Percentiles rank a stretch among this genome's conserved stretches.
Conservation (phyloP, 257 asterid species). For the Plantago ovata region DNA sequence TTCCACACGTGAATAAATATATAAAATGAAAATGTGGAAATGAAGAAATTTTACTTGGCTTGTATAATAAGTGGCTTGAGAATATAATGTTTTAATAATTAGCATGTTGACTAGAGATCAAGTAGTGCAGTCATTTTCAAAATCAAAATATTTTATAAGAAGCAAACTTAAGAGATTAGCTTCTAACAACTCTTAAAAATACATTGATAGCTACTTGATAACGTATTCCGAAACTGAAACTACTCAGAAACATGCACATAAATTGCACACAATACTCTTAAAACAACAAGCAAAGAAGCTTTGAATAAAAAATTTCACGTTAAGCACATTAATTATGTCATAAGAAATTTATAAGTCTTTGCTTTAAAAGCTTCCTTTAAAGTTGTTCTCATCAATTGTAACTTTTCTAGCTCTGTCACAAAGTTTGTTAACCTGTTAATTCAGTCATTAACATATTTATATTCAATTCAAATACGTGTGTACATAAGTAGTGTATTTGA, state of each 20-base stretch:
- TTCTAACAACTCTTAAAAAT: conserved; percentile 38
- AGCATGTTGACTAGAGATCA: conserved; percentile 7
- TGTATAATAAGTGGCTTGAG: conserved; percentile 24
- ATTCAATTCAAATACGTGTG: not conserved
- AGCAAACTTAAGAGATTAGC: conserved; percentile 38
- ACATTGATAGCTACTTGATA: conserved; percentile 28
- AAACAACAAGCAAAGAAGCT: not conserved
- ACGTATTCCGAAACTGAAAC: conserved; percentile 22
- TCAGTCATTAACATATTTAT: not conserved
- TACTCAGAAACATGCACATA: conserved; percentile 16
- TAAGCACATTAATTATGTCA: not conserved
- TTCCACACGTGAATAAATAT: no score
- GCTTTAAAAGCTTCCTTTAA: not conserved
- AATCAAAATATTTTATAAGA: conserved; percentile 19
- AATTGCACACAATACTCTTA: not conserved
- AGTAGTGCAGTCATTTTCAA: conserved; percentile 4
- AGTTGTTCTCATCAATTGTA: not conserved
- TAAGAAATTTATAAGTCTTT: not conserved
- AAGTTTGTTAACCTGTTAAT: no score
- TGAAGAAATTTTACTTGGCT: conserved; percentile 15
- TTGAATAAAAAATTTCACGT: no score
- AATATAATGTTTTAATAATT: conserved; percentile 18
- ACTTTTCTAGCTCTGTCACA: not conserved
- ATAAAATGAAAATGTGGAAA: conserved; percentile 25
- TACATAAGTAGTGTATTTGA: no score